Evolutionary conservation across 83 land plant species (phyloP).

Genomic region (Thuja plicata): DNA sequence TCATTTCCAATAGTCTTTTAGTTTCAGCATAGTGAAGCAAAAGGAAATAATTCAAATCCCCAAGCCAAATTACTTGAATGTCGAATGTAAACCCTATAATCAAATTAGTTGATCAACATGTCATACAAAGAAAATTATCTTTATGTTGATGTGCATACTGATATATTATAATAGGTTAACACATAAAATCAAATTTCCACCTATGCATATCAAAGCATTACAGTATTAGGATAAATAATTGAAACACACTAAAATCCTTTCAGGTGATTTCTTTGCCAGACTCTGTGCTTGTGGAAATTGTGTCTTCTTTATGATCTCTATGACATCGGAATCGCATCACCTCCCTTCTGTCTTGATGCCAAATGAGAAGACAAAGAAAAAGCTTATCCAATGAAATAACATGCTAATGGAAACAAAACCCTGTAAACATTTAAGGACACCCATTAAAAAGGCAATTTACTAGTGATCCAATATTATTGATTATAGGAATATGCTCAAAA

Average conservation of each 20-base stretch:
- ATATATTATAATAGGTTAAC: not conserved
- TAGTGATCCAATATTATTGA: not conserved
- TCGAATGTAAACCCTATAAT: not conserved
- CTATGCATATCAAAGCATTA: not conserved
- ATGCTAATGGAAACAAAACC: conserved; percentile 90
- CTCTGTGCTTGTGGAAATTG: conserved; percentile 34
- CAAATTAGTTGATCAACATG: not conserved
- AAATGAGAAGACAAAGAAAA: conserved; percentile 88
- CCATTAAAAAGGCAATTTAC: not conserved
- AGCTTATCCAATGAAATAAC: conserved; percentile 53
- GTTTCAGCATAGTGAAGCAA: conserved; percentile 41
- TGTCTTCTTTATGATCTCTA: conserved; percentile 73
- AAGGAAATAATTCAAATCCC: conserved; percentile 92
- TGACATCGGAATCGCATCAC: conserved; percentile 68
- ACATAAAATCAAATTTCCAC: not conserved
- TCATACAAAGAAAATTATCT: not conserved
- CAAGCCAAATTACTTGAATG: conserved; percentile 94
- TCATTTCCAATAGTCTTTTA: conserved; percentile 40
- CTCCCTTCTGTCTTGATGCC: conserved; percentile 84
- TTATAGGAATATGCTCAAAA: not conserved
- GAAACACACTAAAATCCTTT: conserved; percentile 59
- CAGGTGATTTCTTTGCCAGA: conserved; percentile 32
- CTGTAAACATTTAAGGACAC: conserved; percentile 27
- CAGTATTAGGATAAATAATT: too few species aligned
- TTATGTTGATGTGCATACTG: not conserved